phyloP scores from a whole-genome alignment of 805 yeast species.

The Starmera pachycereana region DNA sequence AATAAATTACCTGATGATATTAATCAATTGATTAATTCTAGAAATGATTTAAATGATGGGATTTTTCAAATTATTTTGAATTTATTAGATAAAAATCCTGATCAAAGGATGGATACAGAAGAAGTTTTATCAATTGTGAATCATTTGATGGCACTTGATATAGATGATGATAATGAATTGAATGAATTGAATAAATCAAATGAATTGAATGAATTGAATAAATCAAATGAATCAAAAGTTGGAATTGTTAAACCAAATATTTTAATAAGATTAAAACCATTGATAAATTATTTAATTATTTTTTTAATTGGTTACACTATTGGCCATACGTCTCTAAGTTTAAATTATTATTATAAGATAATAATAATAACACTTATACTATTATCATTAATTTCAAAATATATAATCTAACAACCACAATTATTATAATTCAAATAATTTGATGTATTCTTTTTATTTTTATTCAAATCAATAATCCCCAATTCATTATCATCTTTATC shows the following conservation, averaged over 20 bases:
- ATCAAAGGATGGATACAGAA: conserved; percentile 32
- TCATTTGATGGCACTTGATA: neutral
- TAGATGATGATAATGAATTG: neutral
- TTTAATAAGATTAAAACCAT: neutral
- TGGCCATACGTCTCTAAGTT: neutral
- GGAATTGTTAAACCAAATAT: neutral
- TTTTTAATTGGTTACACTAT: neutral
- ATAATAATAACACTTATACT: neutral
- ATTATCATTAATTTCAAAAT: neutral
- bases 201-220: neutral
- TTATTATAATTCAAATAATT: neutral
- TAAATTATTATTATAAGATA: neutral
- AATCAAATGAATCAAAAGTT: neutral
- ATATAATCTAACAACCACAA: neutral
- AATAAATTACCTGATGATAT: conserved; percentile 54
- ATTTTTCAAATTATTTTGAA: conserved; percentile 29
- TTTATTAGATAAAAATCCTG: conserved; percentile 27
- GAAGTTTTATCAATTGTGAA: conserved; percentile 25
- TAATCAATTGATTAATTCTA: conserved; percentile 9
- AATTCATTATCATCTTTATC: conserved; percentile 11
- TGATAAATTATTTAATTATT: neutral
- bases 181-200: neutral
- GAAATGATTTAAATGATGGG: conserved; percentile 14
- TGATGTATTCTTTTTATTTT: conserved; percentile 7
- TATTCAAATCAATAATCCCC: conserved; percentile 21